phyloP scores from a whole-genome alignment of 805 yeast species.

The Yamadazyma akitaensis region DNA sequence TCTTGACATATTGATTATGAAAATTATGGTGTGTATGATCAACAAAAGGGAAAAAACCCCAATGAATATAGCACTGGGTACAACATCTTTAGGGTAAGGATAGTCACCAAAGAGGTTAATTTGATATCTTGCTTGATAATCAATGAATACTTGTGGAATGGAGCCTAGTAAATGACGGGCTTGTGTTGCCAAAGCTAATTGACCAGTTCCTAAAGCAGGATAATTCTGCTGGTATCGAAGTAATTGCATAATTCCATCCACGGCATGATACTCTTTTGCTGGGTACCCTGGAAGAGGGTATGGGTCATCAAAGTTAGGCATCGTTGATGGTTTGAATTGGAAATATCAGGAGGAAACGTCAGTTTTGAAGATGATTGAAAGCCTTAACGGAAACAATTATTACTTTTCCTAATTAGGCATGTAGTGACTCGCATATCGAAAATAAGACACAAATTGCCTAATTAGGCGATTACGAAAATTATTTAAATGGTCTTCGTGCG shows the following conservation, averaged over 20 bases:
- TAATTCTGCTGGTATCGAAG: constrained; percentile 26
- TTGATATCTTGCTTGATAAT: constrained; percentile 39
- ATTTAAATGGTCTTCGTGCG: constrained; percentile 49
- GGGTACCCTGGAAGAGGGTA: constrained; percentile 10
- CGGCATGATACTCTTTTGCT: constrained; percentile 22
- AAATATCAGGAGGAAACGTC: neutral
- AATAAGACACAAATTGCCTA: neutral
- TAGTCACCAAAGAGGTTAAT: constrained; percentile 62
- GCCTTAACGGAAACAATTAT: neutral
- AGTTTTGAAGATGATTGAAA: neutral
- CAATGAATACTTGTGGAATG: constrained; percentile 40
- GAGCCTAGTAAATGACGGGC: constrained; percentile 30
- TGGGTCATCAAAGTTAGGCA: neutral
- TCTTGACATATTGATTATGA: constrained; percentile 44
- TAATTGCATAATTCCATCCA: constrained; percentile 27
- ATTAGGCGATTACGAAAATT: constrained; percentile 14
- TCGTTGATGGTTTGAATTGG: neutral
- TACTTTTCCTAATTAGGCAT: constrained; percentile 6
- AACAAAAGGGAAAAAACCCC: constrained; percentile 50
- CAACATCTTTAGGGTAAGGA: constrained; percentile 50
- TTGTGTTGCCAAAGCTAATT: constrained; percentile 24
- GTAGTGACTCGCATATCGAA: constrained; percentile 1
- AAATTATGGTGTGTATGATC: constrained; percentile 47
- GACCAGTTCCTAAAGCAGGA: constrained; percentile 33
- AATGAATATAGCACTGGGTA: constrained; percentile 57